Evolutionary conservation across 331 rosid species (phyloP).

Genomic region (Spiraea crenata): DNA sequence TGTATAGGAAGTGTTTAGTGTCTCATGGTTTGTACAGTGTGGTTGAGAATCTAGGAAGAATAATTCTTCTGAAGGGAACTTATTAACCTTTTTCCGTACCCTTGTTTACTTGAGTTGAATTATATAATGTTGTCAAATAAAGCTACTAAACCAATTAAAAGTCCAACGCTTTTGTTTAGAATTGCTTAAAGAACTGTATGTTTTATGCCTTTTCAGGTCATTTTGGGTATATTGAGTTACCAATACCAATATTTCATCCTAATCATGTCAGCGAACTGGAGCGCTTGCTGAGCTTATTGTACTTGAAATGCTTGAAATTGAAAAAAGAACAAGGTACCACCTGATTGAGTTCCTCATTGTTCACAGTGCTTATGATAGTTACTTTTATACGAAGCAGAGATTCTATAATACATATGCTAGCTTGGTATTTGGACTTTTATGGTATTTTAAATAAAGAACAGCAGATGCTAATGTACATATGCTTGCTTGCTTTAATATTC

Average conservation of each 20-base stretch:
- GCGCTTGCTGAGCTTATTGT: slow-evolving; percentile 57
- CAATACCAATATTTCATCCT: slow-evolving; percentile 80
- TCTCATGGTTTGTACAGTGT: too few species aligned
- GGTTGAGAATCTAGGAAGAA: too few species aligned
- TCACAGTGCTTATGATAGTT: too few species aligned
- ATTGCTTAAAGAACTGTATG: not conserved
- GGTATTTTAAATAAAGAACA: too few species aligned
- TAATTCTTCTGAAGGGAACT: too few species aligned
- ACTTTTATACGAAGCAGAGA: too few species aligned
- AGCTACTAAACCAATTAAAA: not conserved
- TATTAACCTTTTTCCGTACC: slow-evolving; percentile 5
- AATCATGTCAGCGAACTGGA: slow-evolving; percentile 64
- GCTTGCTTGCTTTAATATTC: too few species aligned
- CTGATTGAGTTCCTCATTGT: not conserved
- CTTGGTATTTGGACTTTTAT: too few species aligned
- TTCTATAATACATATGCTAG: too few species aligned
- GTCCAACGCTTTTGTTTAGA: not conserved
- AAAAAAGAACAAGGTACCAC: slow-evolving; percentile 66
- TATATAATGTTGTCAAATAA: not conserved
- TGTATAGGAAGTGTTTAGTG: too few species aligned
- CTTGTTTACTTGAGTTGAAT: slow-evolving; percentile 10
- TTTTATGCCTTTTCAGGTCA: slow-evolving; percentile 58
- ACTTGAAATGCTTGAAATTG: slow-evolving; percentile 66
- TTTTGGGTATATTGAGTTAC: slow-evolving; percentile 79
- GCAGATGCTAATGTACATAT: too few species aligned